phyloP scores from a whole-genome alignment of 306 rosid genomes.

The Cucumis hystrix region DNA sequence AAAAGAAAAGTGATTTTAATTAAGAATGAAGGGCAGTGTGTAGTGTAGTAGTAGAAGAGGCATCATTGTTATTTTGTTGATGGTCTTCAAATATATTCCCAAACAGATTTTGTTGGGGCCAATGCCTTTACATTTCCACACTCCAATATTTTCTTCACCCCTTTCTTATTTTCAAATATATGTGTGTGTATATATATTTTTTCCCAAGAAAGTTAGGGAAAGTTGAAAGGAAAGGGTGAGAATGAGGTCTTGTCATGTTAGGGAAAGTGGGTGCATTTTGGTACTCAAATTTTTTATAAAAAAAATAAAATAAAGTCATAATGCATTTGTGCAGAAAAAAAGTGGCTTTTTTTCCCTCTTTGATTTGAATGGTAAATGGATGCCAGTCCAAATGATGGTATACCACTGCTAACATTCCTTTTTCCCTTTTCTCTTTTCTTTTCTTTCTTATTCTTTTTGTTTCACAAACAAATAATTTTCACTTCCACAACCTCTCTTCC shows the following conservation, averaged over 20 bases:
- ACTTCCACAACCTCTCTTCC: not conserved
- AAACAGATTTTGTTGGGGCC: not conserved
- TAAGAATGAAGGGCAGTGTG: not conserved
- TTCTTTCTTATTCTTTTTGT: not conserved
- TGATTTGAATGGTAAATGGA: conserved; percentile 31
- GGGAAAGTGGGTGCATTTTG: conserved; percentile 50
- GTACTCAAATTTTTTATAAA: no score
- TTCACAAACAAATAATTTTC: not conserved
- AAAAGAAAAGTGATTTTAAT: not conserved
- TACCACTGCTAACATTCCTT: conserved; percentile 46
- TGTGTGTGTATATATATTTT: not conserved
- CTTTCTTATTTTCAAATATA: not conserved
- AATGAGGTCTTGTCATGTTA: conserved; percentile 53
- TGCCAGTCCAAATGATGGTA: conserved; percentile 57
- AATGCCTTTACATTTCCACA: not conserved
- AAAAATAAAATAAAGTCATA: no score
- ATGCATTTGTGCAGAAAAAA: not conserved
- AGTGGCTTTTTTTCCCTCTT: conserved; percentile 1
- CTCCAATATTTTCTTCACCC: not conserved
- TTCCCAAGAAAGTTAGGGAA: conserved; percentile 27
- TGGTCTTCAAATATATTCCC: not conserved
- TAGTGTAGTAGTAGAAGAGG: not conserved
- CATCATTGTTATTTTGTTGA: not conserved
- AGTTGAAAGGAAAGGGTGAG: conserved; percentile 30
- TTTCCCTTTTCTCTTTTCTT: conserved; percentile 13